These are phyloP conservation scores for Wickerhamiella infanticola DNA, from an alignment of 1,139 yeast species.

Conservation along the genomic window DNA sequence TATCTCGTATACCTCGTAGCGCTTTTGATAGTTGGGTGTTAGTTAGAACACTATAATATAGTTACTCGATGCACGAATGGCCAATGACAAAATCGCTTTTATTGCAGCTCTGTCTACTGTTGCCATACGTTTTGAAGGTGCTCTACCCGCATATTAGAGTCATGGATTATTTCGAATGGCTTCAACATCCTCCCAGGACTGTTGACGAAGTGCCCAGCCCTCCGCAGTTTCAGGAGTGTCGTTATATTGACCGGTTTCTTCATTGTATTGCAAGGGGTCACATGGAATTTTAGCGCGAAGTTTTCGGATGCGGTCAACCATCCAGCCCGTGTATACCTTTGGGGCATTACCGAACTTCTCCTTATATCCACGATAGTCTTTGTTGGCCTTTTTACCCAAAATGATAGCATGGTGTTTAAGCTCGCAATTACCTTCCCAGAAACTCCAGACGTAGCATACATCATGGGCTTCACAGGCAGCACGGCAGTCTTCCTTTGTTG, in stretches of 20 bases:
- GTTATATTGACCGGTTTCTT: neutral
- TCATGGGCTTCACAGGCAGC: slow-evolving; percentile 14
- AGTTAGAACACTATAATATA: too few species aligned
- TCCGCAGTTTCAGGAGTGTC: neutral
- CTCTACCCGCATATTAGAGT: too few species aligned
- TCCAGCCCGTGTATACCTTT: slow-evolving; percentile 16
- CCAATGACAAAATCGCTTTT: too few species aligned
- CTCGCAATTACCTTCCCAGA: slow-evolving; percentile 11
- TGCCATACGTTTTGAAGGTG: too few species aligned
- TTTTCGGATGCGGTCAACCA: slow-evolving; percentile 20
- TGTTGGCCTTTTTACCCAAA: neutral
- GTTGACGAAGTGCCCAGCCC: neutral
- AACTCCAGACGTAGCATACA: slow-evolving; percentile 19
- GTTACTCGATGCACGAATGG: too few species aligned
- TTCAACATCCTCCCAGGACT: too few species aligned
- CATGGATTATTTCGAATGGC: too few species aligned
- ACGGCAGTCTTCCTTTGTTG: slow-evolving; percentile 15
- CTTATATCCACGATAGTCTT: slow-evolving; percentile 1
- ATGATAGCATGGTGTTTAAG: neutral
- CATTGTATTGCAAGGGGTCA: slow-evolving; percentile 9
- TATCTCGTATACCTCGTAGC: too few species aligned
- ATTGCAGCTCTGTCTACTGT: too few species aligned
- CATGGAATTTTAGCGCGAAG: slow-evolving; percentile 16
- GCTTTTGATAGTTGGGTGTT: too few species aligned
- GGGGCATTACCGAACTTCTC: slow-evolving; percentile 3